These are phyloP conservation scores for Curvularia verruculosa DNA, from an alignment of 2,329 filamentous ascomycete species.

Conservation along the genomic window DNA sequence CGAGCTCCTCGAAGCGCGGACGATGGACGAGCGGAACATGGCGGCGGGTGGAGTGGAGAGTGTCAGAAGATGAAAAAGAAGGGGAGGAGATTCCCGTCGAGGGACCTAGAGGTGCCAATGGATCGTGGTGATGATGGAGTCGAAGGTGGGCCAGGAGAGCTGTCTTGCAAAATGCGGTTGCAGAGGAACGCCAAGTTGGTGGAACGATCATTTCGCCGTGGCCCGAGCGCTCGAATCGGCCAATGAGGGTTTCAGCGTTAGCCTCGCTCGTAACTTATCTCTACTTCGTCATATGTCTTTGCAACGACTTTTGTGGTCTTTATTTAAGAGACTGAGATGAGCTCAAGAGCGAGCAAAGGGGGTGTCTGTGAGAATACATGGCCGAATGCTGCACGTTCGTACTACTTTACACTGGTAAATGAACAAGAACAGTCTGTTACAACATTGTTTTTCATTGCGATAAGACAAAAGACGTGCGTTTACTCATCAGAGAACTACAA, in stretches of 20 bases:
- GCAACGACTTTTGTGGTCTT: neutral
- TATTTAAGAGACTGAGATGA: neutral
- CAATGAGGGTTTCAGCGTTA: slow-evolving; percentile 3
- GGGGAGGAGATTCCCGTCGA: slow-evolving; percentile 43
- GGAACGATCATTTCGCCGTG: slow-evolving; percentile 15
- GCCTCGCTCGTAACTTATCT: neutral
- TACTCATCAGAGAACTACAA: neutral
- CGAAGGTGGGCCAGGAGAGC: slow-evolving; percentile 35
- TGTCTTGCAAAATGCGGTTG: slow-evolving; percentile 27
- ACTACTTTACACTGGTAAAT: neutral
- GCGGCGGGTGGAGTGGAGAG: slow-evolving; percentile 48
- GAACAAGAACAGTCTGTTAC: neutral
- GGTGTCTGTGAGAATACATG: neutral
- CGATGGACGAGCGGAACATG: slow-evolving; percentile 51
- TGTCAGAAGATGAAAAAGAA: slow-evolving; percentile 41
- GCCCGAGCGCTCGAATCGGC: slow-evolving; percentile 5
- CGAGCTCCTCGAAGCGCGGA: slow-evolving; percentile 48
- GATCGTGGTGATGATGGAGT: slow-evolving; percentile 43
- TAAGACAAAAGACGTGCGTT: neutral
- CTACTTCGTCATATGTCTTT: neutral
- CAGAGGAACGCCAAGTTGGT: slow-evolving; percentile 22
- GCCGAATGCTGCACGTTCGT: neutral
- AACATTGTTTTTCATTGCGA: neutral
- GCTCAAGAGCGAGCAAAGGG: neutral
- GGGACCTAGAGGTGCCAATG: slow-evolving; percentile 47